phyloP scores from a whole-genome alignment of 768 basidiomycete genomes.

The Tylopilus plumbeoviolaceoides region DNA sequence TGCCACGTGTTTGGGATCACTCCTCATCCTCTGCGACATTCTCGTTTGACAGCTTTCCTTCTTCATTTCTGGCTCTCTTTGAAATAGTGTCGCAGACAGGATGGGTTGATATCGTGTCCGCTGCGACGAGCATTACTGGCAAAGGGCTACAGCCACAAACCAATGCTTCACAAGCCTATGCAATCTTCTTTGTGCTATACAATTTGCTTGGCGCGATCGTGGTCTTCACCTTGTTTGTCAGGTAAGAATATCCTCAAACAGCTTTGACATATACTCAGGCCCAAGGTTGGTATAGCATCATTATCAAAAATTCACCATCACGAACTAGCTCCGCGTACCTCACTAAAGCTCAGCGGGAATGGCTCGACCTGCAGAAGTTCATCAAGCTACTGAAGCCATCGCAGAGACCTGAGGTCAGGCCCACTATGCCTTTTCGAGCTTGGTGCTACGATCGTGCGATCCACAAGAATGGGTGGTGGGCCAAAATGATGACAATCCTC shows the following conservation, averaged over 20 bases:
- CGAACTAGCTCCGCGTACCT: slow-evolving; percentile 84
- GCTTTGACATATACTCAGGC: neutral
- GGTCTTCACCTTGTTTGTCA: slow-evolving; percentile 86
- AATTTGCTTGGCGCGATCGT: slow-evolving; percentile 91
- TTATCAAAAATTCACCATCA: slow-evolving; percentile 88
- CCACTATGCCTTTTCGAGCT: too few relatives aligned
- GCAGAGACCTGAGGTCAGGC: too few relatives aligned
- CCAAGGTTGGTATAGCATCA: slow-evolving; percentile 58
- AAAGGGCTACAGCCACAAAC: slow-evolving; percentile 61
- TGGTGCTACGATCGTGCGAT: slow-evolving; percentile 95
- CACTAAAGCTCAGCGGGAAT: slow-evolving; percentile 84
- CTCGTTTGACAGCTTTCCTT: slow-evolving; percentile 83
- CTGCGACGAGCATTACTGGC: slow-evolving; percentile 75
- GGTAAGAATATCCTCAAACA: slow-evolving; percentile 43
- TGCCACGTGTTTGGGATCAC: slow-evolving; percentile 89
- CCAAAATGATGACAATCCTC: slow-evolving; percentile 68
- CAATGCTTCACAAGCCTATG: slow-evolving; percentile 76
- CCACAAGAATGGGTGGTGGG: slow-evolving; percentile 92
- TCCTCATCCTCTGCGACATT: slow-evolving; percentile 82
- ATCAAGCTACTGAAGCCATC: too few relatives aligned
- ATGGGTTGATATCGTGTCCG: slow-evolving; percentile 90
- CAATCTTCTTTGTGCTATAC: slow-evolving; percentile 88
- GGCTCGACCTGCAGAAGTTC: slow-evolving; percentile 89
- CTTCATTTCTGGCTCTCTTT: slow-evolving; percentile 85
- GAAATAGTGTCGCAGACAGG: slow-evolving; percentile 98